These are phyloP conservation scores for Syzygium oleosum DNA, from an alignment of 345 rosid genomes.

Conservation along the genomic window DNA sequence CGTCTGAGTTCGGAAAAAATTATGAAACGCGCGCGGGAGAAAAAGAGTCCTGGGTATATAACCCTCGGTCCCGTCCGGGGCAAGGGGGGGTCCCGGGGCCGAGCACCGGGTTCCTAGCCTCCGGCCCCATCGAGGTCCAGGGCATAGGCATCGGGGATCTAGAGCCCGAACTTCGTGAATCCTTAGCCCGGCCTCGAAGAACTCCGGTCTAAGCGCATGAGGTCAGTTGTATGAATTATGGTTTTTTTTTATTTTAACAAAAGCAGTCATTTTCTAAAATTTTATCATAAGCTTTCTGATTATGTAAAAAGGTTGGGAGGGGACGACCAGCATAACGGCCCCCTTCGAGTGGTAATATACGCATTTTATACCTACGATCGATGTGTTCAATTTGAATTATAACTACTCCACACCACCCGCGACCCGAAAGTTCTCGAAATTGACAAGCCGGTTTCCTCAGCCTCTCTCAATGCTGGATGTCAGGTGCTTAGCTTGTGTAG, in stretches of 20 bases:
- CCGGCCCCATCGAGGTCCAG: not conserved
- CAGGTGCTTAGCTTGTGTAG: not conserved
- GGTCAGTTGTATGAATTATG: not conserved
- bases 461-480: not conserved
- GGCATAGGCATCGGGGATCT: not conserved
- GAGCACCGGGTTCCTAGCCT: not conserved
- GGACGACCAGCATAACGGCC: rapidly evolving
- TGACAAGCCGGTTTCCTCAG: not conserved
- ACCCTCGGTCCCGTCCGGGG: rapidly evolving
- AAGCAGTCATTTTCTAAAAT: not conserved
- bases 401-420: rapidly evolving
- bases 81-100: rapidly evolving
- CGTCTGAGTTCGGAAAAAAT: not conserved
- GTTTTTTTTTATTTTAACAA: not conserved
- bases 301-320: not conserved
- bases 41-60: not conserved
- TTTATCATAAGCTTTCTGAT: not conserved
- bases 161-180: rapidly evolving
- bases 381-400: not conserved
- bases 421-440: not conserved
- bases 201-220: rapidly evolving
- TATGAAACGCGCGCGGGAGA: not conserved
- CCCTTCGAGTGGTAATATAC: not conserved
- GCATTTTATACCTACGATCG: not conserved
- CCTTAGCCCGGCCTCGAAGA: no score